Evolutionary conservation across 345 rosid genomes (phyloP).

Genomic region (Anacardium occidentale): DNA sequence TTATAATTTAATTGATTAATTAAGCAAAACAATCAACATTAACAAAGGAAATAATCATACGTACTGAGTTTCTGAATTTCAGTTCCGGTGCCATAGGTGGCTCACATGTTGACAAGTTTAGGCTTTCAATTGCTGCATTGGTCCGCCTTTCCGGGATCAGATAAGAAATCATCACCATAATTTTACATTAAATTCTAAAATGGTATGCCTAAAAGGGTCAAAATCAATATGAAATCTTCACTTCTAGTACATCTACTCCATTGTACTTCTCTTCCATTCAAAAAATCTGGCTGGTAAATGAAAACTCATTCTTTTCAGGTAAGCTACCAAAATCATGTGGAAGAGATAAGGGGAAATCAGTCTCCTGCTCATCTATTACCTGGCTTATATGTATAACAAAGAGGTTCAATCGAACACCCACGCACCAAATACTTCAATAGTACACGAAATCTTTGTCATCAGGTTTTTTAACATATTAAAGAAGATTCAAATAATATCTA

Average conservation of each 20-base stretch:
- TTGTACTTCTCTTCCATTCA: slow-evolving; percentile 5
- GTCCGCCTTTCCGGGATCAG: slow-evolving; percentile 52
- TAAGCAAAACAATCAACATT: background rate
- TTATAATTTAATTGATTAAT: background rate
- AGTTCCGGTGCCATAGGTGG: slow-evolving; percentile 44
- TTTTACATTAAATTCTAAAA: too few species aligned
- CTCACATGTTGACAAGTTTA: slow-evolving; percentile 62
- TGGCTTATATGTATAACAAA: slow-evolving; percentile 16
- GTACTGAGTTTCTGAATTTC: slow-evolving; percentile 69
- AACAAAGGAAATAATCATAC: slow-evolving; percentile 28
- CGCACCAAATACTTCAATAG: slow-evolving; percentile 16
- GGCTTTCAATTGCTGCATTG: slow-evolving; percentile 63
- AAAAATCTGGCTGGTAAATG: slow-evolving; percentile 21
- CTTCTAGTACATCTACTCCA: background rate
- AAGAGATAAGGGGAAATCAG: slow-evolving; percentile 20
- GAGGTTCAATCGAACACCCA: background rate
- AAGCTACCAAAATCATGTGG: slow-evolving; percentile 41
- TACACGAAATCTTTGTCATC: slow-evolving; percentile 13
- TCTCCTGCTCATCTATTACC: slow-evolving; percentile 11
- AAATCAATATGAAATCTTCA: slow-evolving; percentile 12
- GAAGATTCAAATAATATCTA: too few species aligned
- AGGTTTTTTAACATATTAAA: too few species aligned
- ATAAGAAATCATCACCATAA: slow-evolving; percentile 22
- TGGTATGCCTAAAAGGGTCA: slow-evolving; percentile 9
- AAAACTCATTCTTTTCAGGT: slow-evolving; percentile 43